Base-by-base conservation (phyloP, 2,329 filamentous ascomycete genomes). In the Diaporthe vaccinii region DNA sequence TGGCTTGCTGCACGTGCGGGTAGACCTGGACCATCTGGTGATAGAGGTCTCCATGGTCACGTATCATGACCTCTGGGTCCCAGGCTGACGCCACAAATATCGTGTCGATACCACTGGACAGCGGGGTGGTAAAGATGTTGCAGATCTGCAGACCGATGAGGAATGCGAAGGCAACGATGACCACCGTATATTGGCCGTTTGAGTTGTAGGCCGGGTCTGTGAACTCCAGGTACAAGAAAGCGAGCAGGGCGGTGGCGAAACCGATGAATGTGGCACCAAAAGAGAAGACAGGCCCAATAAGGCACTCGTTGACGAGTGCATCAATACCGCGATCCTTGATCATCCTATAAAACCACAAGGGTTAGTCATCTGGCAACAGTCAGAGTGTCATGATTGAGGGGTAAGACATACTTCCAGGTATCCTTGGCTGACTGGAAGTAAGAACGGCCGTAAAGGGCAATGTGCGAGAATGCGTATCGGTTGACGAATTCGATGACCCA, bases 261-360 rank as follows among this genome's bases (percentile, higher is more conserved):
- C 91, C 95, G 59, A 98, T 93, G 80, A 97, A 97, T 0, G 94
- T 90, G 2, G 93, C 92, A 12, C 95, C 95, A 86, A 96, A 94
- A 22, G 91, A 93, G 44, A 94, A 85, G 0, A 94, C 93, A 0
- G 93, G 92, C 0, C 92, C 93, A 72, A 95, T 93, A 51, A 98
- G 90, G 78, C 95, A 97, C 82, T 98, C 94, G 81, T 98, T 98
- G 79, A 98, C 90, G 2, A 98, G 90, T 0, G 95, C 95, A 80
- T 98, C 96, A 76, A 98, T 93, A 39, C 96, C 96, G 44, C 96
- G 94, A 80, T 97, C 91, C 83, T 95, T 96, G 87, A 98, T 96
- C 93, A 98, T 94, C 75, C 83, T 87, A 31, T 17, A 62, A n/a
- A 65, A 14, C 22, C 36, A 28, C 8, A 25, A 14, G n/a, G 2